These are phyloP conservation scores for Curvularia lunata DNA, from an alignment of 2,329 filamentous ascomycete species.

Conservation along the genomic window DNA sequence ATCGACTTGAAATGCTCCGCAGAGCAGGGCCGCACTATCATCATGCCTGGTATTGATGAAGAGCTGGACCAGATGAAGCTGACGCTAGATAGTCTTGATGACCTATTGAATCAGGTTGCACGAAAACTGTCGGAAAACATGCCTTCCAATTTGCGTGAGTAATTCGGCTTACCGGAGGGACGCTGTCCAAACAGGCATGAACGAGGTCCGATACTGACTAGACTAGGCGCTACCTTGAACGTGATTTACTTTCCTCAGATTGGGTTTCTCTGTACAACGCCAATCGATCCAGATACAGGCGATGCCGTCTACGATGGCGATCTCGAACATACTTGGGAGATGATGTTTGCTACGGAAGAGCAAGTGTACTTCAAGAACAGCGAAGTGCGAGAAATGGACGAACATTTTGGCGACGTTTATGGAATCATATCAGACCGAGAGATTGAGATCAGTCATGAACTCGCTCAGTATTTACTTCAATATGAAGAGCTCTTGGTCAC, in stretches of 20 bases:
- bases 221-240: slow-evolving; percentile 59
- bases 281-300: slow-evolving; percentile 64
- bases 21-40: slow-evolving; percentile 72
- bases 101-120: slow-evolving; percentile 72
- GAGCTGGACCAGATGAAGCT: slow-evolving; percentile 80
- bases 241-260: slow-evolving; percentile 92
- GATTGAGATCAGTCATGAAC: slow-evolving; percentile 82
- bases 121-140: slow-evolving; percentile 67
- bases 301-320: slow-evolving; percentile 68
- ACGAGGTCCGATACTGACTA: background rate
- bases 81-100: slow-evolving; percentile 77
- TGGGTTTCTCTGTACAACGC: slow-evolving; percentile 83
- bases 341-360: slow-evolving; percentile 74
- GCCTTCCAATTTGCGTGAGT: slow-evolving; percentile 60
- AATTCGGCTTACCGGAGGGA: background rate
- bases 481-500: slow-evolving; percentile 69
- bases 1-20: slow-evolving; percentile 80
- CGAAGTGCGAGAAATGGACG: slow-evolving; percentile 81
- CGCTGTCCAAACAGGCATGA: background rate
- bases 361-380: slow-evolving; percentile 85
- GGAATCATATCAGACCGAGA: slow-evolving; percentile 87
- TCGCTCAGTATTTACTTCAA: slow-evolving; percentile 73
- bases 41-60: slow-evolving; percentile 73
- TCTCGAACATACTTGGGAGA: slow-evolving; percentile 71
- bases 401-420: slow-evolving; percentile 82